Evolutionary conservation across 352 stramenopile species (phyloP), one percentile per base, ranked within the genome.

Genomic region (Phytophthora capsici): DNA sequence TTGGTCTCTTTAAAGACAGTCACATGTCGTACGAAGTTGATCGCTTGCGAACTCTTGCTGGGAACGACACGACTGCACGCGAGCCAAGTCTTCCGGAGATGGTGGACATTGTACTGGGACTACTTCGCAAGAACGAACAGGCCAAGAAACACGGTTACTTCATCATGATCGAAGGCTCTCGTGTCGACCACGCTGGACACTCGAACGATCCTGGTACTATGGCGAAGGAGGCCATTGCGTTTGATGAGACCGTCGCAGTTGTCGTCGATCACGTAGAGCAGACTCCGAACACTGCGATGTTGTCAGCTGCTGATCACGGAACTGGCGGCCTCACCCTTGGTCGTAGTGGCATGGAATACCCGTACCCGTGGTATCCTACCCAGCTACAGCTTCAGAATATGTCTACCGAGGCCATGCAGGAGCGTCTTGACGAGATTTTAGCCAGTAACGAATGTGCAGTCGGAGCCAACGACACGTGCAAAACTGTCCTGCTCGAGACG

Each of bases 91-190:
- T 91, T 3, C 65, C 75, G 0, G 80, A 91, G 50, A 89, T 91
- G 82, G 77, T 85, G 10, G 78, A 91, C 48, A 70, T 77, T 54
- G 75, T 89, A 26, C 55, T 91, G 5, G 69, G 59, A 55, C 67
- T 89, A 37, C 60, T 91, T 38, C 86, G 86, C 66, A 88, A 83
- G 69, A 91, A 91, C 62, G 75, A 75, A 20, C 70, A 73, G 43
- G 82, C 82, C 23, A 83, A 87, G 66, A 89, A 91, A 66, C 68
- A 91, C 59, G 82, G 82, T 40, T 91, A 86, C 74, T 91, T 91
- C 43, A 48, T 91, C 37, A 86, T 91, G 79, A 89, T 91, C 22
- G 82, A 91, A 59, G 79, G 82, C 13, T 91, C 82, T 14, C 80
- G 80, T 28, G 76, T 91, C 6, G 82, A 89, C 54, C 80, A 88